These are phyloP conservation scores for Boechera stricta DNA, from an alignment of 345 rosid genomes.

Conservation along the genomic window DNA sequence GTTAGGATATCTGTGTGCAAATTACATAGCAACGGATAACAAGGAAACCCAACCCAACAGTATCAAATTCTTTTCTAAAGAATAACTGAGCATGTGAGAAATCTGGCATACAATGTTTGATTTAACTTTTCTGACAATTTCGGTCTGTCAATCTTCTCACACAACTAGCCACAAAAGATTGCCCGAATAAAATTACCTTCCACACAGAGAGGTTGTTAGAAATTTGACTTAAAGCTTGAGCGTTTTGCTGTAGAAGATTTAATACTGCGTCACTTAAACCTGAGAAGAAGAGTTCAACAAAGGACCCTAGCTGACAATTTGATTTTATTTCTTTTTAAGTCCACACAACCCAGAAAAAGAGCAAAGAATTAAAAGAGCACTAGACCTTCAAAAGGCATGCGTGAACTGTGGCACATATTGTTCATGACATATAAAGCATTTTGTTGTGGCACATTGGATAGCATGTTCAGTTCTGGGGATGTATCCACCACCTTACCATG, in stretches of 20 bases:
- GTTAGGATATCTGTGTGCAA: conserved; percentile 25
- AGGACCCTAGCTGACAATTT: conserved; percentile 11
- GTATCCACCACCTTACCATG: conserved; percentile 78
- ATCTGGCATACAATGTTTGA: background rate
- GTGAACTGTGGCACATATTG: conserved; percentile 53
- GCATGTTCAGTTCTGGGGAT: conserved; percentile 60
- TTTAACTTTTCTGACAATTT: conserved; percentile 5
- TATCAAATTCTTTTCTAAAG: background rate
- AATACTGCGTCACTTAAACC: conserved; percentile 67
- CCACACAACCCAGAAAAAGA: conserved; percentile 25
- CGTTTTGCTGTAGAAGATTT: conserved; percentile 80
- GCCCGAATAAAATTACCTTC: conserved; percentile 59
- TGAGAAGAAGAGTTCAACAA: conserved; percentile 49
- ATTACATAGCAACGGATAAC: conserved; percentile 8
- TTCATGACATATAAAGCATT: conserved; percentile 58
- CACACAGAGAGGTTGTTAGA: conserved; percentile 66
- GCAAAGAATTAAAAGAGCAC: conserved; percentile 42
- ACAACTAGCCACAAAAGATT: conserved; percentile 18
- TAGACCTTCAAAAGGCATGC: conserved; percentile 65
- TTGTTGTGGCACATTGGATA: conserved; percentile 60
- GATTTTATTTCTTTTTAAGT: background rate
- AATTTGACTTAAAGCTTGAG: conserved; percentile 71
- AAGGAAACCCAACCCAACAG: conserved; percentile 21
- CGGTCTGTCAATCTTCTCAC: conserved; percentile 19
- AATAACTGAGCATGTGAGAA: conserved; percentile 18